phyloP scores from a whole-genome alignment of 257 asterid species.

The Haberlea rhodopensis region DNA sequence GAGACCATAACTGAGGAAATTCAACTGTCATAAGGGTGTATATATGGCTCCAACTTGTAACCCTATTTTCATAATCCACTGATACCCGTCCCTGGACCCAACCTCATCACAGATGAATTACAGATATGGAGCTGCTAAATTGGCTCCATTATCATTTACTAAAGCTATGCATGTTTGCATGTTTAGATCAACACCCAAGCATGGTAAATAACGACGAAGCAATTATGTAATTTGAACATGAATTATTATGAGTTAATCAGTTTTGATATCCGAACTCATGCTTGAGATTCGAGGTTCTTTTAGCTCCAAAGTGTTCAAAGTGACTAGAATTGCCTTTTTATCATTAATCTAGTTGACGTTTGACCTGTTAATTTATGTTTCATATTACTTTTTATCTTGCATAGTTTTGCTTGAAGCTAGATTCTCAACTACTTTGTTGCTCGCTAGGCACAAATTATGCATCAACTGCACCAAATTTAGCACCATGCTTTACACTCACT shows the following conservation, averaged over 20 bases:
- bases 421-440: neutral
- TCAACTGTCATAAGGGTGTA: constrained; percentile 1
- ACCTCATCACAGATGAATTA: neutral
- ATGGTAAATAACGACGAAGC: neutral
- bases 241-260: no score
- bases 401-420: neutral
- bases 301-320: constrained; percentile 6
- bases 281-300: no score
- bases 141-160: constrained; percentile 1
- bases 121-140: neutral
- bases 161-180: neutral
- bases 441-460: neutral
- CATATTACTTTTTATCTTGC: neutral
- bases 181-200: neutral
- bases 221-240: neutral
- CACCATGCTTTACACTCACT: constrained; percentile 5
- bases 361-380: neutral
- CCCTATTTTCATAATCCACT: neutral
- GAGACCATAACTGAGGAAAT: neutral
- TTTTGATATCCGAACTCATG: no score
- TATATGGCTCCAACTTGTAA: neutral
- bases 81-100: neutral
- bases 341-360: neutral
- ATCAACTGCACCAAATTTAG: neutral
- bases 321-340: constrained; percentile 11